Evolutionary conservation across 2,329 filamentous ascomycete species (phyloP).

Genomic region (Alternaria consortialis): DNA sequence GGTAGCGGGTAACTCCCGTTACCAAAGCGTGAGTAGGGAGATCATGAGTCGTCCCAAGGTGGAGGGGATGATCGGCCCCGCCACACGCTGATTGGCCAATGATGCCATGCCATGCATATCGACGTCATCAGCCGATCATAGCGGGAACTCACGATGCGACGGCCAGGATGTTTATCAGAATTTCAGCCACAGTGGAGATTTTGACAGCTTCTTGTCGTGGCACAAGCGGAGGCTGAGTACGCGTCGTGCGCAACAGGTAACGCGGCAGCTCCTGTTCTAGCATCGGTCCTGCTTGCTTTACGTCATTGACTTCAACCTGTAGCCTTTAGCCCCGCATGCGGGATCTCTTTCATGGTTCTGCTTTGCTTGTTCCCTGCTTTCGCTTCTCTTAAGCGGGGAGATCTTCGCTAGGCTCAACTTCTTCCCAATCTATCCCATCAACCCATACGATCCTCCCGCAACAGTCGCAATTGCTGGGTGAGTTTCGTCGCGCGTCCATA

Average conservation of each 20-base stretch:
- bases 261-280: constrained; percentile 22
- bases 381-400: constrained; percentile 12
- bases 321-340: constrained; percentile 14
- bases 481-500: constrained; percentile 12
- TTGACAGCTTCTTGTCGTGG: constrained; percentile 8
- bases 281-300: constrained; percentile 16
- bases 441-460: constrained; percentile 7
- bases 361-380: constrained; percentile 30
- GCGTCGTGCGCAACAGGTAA: constrained; percentile 19
- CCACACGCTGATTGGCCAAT: constrained; percentile 21
- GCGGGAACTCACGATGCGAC: constrained; percentile 15
- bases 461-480: constrained; percentile 21
- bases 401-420: constrained; percentile 11
- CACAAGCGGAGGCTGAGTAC: constrained; percentile 12
- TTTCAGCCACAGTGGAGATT: constrained; percentile 29
- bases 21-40: constrained; percentile 5
- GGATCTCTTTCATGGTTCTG: constrained; percentile 10
- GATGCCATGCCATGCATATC: constrained; percentile 1
- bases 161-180: constrained; percentile 14
- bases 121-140: constrained; percentile 28
- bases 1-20: constrained; percentile 12
- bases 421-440: constrained; percentile 4
- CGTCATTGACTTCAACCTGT: constrained; percentile 25
- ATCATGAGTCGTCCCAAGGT: constrained; percentile 15
- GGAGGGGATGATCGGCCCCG: constrained; percentile 17